Evolutionary conservation across 202 grass and related monocot species (phyloP).

Genomic region (Cymbopogon flexuosus): DNA sequence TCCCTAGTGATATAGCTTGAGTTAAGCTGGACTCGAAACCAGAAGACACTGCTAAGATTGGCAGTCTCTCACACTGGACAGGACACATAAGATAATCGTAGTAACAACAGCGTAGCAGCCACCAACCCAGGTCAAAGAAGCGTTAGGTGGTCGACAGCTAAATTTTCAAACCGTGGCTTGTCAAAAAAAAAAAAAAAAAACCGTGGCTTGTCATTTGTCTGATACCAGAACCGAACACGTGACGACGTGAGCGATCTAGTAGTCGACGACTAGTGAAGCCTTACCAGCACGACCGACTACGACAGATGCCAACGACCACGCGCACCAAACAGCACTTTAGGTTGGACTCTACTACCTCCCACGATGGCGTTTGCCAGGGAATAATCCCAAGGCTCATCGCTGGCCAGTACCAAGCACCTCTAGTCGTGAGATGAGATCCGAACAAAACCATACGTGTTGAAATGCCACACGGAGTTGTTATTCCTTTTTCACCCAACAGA

Average conservation of each 20-base stretch:
- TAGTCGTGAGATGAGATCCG: constrained; percentile 6
- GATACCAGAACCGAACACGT: not conserved
- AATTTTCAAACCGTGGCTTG: not conserved
- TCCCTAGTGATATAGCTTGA: not conserved
- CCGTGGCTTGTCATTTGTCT: not conserved
- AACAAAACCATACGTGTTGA: not conserved
- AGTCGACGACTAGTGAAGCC: not conserved
- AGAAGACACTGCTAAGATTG: not conserved
- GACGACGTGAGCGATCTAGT: not conserved
- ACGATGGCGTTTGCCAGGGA: constrained; percentile 9
- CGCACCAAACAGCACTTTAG: not conserved
- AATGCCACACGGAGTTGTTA: constrained; percentile 1
- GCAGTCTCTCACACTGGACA: not conserved
- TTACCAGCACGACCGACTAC: not conserved
- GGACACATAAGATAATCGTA: not conserved
- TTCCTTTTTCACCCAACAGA: not conserved
- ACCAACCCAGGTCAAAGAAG: not conserved
- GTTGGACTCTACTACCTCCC: too few relatives aligned
- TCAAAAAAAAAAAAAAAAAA: too few relatives aligned
- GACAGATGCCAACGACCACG: constrained; percentile 2
- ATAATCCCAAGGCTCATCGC: not conserved
- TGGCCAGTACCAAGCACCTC: not conserved
- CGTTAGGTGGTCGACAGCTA: not conserved
- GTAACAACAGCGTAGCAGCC: not conserved
- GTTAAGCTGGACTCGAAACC: not conserved